Base-by-base conservation (phyloP, 2,329 filamentous ascomycete genomes). In the Pseudogymnoascus sp. region DNA sequence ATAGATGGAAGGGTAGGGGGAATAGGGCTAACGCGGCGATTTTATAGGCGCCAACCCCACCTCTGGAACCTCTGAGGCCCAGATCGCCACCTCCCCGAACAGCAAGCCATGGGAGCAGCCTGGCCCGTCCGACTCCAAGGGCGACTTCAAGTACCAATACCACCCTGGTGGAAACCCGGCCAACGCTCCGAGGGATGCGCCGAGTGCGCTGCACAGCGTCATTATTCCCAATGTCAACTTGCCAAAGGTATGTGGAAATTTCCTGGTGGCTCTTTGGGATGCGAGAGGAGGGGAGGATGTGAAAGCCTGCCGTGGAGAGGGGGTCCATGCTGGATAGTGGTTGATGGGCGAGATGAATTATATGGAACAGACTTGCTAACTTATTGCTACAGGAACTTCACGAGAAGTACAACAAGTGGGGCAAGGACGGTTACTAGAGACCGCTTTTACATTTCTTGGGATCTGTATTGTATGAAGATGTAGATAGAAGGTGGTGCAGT, bases 341-440 rank as follows among this genome's bases (percentile, higher is more conserved):
- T 19, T 31, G 61, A 12, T 59, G n/a, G 3, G n/a, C n/a, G n/a
- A 22, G 19, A 40, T 61, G 12, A 22, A 26, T 31, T 62, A 46
- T 2, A 14, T 24, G n/a, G 37, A 12, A 56, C 10, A 33, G 14
- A 12, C 26, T 56, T 63, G 28, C 38, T 63, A 43, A 64, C 53
- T 31, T 43, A 12, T 59, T 61, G 28, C 14, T 59, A 64, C 72
- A 96, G 91, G 84, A 89, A 73, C 86, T 97, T 68, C 95, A 99
- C 81, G 95, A 99, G 72, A 89, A 89, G 81, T 98, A 89, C 87
- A 99, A 99, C 90, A 99, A 99, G 84, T 98, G 91, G 87, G 95
- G 95, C 78, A 98, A 98, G 87, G 95, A 98, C 70, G 93, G 91
- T 71, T 98, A 72, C 65, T 74, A 73, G 68, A 65, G 19, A 35